Conservation (phyloP, 495 filamentous ascomycete genomes). For the Neurospora tetraspora region DNA sequence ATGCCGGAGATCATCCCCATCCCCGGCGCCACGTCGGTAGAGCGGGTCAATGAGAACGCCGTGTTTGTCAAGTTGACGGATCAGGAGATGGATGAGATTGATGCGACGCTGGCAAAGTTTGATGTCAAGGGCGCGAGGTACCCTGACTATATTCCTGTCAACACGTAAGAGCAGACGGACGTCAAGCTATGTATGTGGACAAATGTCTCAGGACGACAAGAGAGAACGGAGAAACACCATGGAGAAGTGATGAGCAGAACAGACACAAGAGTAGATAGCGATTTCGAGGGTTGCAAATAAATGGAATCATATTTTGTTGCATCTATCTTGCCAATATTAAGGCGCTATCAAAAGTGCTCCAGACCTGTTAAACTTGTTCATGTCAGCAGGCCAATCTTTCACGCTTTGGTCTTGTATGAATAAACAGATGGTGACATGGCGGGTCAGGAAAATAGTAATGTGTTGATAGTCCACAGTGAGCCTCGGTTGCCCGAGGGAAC, state of each 20-base stretch:
- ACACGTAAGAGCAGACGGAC: slow-evolving; percentile 19
- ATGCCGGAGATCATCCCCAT: slow-evolving; percentile 73
- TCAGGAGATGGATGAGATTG: slow-evolving; percentile 42
- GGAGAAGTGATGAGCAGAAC: background rate
- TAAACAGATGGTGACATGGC: slow-evolving; percentile 1
- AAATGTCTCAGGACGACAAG: background rate
- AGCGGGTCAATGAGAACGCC: slow-evolving; percentile 41
- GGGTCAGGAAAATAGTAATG: slow-evolving; percentile 19
- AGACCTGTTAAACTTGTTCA: background rate
- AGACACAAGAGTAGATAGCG: background rate
- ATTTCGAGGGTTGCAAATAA: background rate
- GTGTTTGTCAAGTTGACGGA: slow-evolving; percentile 32
- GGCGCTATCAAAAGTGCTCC: background rate
- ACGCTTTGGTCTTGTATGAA: background rate
- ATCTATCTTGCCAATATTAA: background rate
- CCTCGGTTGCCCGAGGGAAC: slow-evolving; percentile 9
- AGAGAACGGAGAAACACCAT: background rate
- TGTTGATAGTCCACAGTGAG: slow-evolving; percentile 21
- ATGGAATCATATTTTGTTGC: background rate
- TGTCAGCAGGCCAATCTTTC: background rate
- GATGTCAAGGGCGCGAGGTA: slow-evolving; percentile 35
- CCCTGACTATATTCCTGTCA: slow-evolving; percentile 14
- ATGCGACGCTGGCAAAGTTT: slow-evolving; percentile 33
- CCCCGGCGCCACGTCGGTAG: slow-evolving; percentile 53
- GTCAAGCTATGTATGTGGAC: background rate